phyloP scores from a whole-genome alignment of 805 yeast genomes.

The Dipodascus geniculatus region DNA sequence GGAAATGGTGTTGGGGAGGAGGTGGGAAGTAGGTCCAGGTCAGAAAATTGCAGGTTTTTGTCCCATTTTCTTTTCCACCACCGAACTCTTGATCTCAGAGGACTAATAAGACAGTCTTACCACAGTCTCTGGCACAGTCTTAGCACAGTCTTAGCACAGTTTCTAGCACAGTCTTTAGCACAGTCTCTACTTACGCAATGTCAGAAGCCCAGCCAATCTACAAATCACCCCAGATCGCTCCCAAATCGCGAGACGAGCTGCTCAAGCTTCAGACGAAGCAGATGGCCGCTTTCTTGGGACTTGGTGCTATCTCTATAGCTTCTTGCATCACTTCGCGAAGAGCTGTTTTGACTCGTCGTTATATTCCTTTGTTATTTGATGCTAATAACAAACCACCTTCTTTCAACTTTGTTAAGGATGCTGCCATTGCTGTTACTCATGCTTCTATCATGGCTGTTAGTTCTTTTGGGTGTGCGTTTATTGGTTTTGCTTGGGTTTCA shows the following conservation, averaged over 20 bases:
- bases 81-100: no score
- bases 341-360: slow-evolving; percentile 62
- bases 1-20: no score
- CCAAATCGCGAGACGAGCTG: not conserved
- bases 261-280: slow-evolving; percentile 38
- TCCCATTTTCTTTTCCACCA: not conserved
- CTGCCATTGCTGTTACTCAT: slow-evolving; percentile 71
- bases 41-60: not conserved
- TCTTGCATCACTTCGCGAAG: slow-evolving; percentile 66
- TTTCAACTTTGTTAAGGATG: slow-evolving; percentile 72
- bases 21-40: not conserved
- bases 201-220: not conserved
- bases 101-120: no score
- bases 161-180: no score
- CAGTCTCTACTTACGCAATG: no score
- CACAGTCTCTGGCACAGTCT: no score
- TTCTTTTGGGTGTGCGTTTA: slow-evolving; percentile 56
- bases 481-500: slow-evolving; percentile 70
- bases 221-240: not conserved
- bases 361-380: slow-evolving; percentile 60
- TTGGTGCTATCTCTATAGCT: slow-evolving; percentile 59
- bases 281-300: slow-evolving; percentile 58
- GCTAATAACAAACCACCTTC: slow-evolving; percentile 80
- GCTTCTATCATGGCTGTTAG: slow-evolving; percentile 69
- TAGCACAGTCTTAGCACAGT: no score